Evolutionary conservation across 495 filamentous ascomycete species (phyloP).

Genomic region (Neurospora africana): DNA sequence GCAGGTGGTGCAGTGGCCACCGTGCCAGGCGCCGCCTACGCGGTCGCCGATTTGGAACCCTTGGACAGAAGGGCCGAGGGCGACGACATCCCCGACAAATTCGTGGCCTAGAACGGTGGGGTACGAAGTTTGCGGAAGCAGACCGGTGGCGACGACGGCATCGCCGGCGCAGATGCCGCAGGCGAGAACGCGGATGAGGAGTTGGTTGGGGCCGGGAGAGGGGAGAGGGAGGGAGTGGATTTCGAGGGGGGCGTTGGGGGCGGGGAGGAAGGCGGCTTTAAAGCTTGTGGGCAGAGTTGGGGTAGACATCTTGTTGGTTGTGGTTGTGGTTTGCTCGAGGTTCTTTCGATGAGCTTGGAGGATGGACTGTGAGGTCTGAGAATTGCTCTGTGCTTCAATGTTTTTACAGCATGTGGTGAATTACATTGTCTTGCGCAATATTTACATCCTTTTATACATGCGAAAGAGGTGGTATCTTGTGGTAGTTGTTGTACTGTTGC

Average conservation of each 20-base stretch:
- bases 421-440: not conserved
- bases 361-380: not conserved
- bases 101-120: constrained; percentile 33
- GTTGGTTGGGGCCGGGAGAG: constrained; percentile 28
- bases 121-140: constrained; percentile 21
- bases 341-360: not conserved
- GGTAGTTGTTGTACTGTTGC: not conserved
- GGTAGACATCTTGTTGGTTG: not conserved
- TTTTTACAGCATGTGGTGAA: not conserved
- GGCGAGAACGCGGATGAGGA: constrained; percentile 45
- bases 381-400: not conserved
- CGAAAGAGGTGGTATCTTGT: not conserved
- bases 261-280: constrained; percentile 37
- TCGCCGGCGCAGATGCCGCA: constrained; percentile 46
- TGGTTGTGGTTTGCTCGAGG: not conserved
- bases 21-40: constrained; percentile 47
- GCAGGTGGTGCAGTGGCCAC: constrained; percentile 40
- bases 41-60: constrained; percentile 37
- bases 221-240: constrained; percentile 36
- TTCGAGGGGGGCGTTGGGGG: constrained; percentile 23
- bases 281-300: constrained; percentile 38
- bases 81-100: constrained; percentile 41
- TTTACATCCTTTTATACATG: not conserved
- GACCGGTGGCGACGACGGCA: constrained; percentile 24
- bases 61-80: constrained; percentile 36